phyloP scores from a whole-genome alignment of 2,329 filamentous ascomycete species.

The Fusarium falciforme region DNA sequence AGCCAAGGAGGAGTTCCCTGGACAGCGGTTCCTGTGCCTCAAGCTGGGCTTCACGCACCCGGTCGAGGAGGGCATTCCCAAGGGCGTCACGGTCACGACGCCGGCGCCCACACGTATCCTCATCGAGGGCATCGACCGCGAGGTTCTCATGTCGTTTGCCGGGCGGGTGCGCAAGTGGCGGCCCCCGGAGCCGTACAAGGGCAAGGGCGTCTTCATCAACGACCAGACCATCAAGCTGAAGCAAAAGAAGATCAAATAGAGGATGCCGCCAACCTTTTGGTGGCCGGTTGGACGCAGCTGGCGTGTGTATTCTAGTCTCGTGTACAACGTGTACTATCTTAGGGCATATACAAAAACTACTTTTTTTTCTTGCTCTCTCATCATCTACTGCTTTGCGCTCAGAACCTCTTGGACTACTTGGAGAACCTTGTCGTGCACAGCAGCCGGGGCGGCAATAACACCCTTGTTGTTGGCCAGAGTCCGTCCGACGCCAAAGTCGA shows the following conservation, averaged over 20 bases:
- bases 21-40: slow-evolving; percentile 89
- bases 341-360: slow-evolving; percentile 45
- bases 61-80: slow-evolving; percentile 86
- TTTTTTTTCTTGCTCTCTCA: slow-evolving; percentile 20
- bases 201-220: slow-evolving; percentile 98
- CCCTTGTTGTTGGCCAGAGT: slow-evolving; percentile 93
- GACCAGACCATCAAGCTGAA: slow-evolving; percentile 98
- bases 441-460: slow-evolving; percentile 86
- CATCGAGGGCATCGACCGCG: slow-evolving; percentile 87
- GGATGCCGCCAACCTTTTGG: slow-evolving; percentile 12
- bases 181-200: slow-evolving; percentile 96
- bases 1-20: slow-evolving; percentile 79
- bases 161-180: slow-evolving; percentile 90
- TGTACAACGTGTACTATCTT: slow-evolving; percentile 48
- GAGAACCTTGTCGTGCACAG: slow-evolving; percentile 81
- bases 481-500: slow-evolving; percentile 89
- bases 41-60: slow-evolving; percentile 98
- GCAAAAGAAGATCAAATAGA: slow-evolving; percentile 94
- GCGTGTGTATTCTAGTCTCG: slow-evolving; percentile 47
- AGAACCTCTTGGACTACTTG: slow-evolving; percentile 86
- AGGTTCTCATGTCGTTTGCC: slow-evolving; percentile 90
- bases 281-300: slow-evolving; percentile 38
- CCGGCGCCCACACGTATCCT: slow-evolving; percentile 93
- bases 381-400: slow-evolving; percentile 47
- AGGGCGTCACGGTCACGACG: slow-evolving; percentile 85